Evolutionary conservation across 495 filamentous ascomycete genomes (phyloP), one percentile per base, ranked within the genome.

Genomic region (Aspergillus conjunctus): DNA sequence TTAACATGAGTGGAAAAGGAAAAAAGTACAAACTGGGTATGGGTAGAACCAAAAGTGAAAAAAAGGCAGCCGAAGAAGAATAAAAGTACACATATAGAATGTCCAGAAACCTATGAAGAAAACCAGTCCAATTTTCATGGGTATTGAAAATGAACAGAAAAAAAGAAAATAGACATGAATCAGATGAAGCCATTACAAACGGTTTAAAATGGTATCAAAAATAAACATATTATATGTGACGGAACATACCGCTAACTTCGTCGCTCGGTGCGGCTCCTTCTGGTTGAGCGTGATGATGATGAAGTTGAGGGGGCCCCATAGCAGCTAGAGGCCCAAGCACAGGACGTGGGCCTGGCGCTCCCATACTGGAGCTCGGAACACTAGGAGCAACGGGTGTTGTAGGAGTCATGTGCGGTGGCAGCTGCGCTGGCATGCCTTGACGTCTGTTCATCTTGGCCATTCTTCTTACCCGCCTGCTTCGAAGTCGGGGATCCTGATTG

Each of bases 371-470:
- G 58, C 57, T 61, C 21, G 81, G 72, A 71, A 88, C 81, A 65
- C 81, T 82, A 65, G 82, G 73, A 34, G 81, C 76, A 39, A 79
- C 79, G 8, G 72, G 68, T 58, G 78, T 77, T 54, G 87, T 78
- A 61, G 79, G 82, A 41, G 82, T 66, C 77, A 86, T 80, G 55
- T 86, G 83, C 37, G 74, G 77, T 8, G 73, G 70, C 33, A 71
- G 70, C 11, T 59, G 59, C 31, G 78, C 70, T 52, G 81, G 77
- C 6, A 74, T 68, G 6, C 74, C 82, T 50, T 86, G 82, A 73
- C 94, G 86, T 66, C 84, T 91, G 77, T 86, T 92, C 70, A 97
- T 90, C 81, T 98, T 98, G 55, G 92, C 92, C 91, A 94, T 93
- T 56, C 94, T 83, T 57, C 95, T 85, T 43, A 98, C 94, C 56